phyloP scores from a whole-genome alignment of 2,329 filamentous ascomycete species.

The Fusarium setosum region DNA sequence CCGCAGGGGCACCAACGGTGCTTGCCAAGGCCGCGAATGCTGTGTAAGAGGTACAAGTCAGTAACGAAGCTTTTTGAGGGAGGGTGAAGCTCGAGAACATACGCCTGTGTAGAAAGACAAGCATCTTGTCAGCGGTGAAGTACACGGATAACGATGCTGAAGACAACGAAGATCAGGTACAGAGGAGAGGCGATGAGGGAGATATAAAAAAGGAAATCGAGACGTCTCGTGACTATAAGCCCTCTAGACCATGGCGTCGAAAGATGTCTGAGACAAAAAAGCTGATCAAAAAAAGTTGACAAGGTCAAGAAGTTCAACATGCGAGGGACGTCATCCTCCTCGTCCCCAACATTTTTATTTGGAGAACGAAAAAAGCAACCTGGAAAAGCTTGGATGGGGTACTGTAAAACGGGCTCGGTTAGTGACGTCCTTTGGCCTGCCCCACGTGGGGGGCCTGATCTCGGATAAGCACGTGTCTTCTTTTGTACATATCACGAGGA shows the following conservation, averaged over 20 bases:
- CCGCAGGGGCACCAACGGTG: conserved; percentile 49
- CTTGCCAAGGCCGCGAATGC: conserved; percentile 50
- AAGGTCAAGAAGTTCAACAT: not conserved
- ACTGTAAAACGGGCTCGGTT: no score
- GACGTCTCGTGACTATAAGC: not conserved
- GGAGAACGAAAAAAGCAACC: conserved; percentile 28
- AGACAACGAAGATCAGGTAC: not conserved
- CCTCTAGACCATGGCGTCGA: conserved; percentile 26
- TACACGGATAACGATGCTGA: not conserved
- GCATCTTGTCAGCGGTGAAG: conserved; percentile 22
- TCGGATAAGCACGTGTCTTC: conserved; percentile 17
- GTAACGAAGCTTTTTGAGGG: not conserved
- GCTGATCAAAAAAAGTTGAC: not conserved
- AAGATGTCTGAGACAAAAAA: conserved; percentile 7
- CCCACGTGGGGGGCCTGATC: conserved; percentile 26
- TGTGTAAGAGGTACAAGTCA: conserved; percentile 29
- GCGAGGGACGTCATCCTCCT: conserved; percentile 28
- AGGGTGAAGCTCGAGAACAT: conserved; percentile 8
- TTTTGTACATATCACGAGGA: conserved; percentile 10
- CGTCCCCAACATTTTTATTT: conserved; percentile 38
- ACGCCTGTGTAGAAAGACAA: conserved; percentile 36
- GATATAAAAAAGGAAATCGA: conserved; percentile 4
- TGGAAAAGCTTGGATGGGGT: conserved; percentile 32
- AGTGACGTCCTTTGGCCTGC: conserved; percentile 25
- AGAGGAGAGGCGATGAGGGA: not conserved